phyloP scores from a whole-genome alignment of 1,284 basidiomycete species.

The Lentinula novae-zelandiae region DNA sequence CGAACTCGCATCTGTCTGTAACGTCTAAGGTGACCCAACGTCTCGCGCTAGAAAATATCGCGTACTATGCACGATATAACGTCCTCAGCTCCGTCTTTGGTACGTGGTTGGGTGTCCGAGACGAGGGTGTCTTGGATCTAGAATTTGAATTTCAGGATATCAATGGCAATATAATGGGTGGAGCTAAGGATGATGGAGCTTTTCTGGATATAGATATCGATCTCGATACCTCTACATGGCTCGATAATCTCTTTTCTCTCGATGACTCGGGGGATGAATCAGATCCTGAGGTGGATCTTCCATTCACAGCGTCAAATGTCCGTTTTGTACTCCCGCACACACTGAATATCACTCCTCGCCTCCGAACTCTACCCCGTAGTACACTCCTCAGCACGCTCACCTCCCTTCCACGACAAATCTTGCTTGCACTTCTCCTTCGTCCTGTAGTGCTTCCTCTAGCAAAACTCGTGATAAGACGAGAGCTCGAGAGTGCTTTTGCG shows the following conservation, averaged over 20 bases:
- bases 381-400: background rate
- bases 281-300: background rate
- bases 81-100: background rate
- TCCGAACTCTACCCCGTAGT: background rate
- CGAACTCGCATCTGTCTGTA: background rate
- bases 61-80: constrained; percentile 1
- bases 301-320: background rate
- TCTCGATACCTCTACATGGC: background rate
- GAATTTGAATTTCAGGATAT: background rate
- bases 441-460: background rate
- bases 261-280: background rate
- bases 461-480: background rate
- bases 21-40: background rate
- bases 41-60: background rate
- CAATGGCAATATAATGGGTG: background rate
- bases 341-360: background rate
- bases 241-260: background rate
- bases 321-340: background rate
- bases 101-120: background rate
- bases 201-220: background rate
- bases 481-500: background rate
- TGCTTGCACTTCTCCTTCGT: background rate
- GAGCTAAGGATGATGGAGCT: background rate
- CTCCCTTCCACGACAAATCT: background rate
- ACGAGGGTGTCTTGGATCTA: background rate